Evolutionary conservation across 1,284 basidiomycete genomes (phyloP).

Genomic region (Leccinum ponderosum): DNA sequence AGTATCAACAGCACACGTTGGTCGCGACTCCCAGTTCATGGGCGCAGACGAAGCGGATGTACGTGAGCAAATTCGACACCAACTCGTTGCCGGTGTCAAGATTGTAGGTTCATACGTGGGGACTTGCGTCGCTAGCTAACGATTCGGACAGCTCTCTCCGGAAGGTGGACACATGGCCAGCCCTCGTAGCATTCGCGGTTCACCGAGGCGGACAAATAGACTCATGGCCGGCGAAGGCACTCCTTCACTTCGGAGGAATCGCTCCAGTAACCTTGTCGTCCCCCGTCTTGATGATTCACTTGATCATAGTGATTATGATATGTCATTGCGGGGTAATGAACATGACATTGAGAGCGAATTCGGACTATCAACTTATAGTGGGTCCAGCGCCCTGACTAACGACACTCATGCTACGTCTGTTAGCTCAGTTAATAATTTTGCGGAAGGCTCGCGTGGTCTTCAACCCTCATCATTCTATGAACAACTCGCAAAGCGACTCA

Average conservation of each 20-base stretch:
- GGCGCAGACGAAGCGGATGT: slow-evolving; percentile 89
- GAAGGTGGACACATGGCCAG: slow-evolving; percentile 57
- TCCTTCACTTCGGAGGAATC: slow-evolving; percentile 36
- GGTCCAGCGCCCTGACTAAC: slow-evolving; percentile 45
- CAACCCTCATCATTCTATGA: slow-evolving; percentile 56
- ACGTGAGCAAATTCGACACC: slow-evolving; percentile 81
- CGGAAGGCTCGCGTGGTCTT: slow-evolving; percentile 33
- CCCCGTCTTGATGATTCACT: slow-evolving; percentile 44
- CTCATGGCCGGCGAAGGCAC: slow-evolving; percentile 37
- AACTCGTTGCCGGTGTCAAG: slow-evolving; percentile 73
- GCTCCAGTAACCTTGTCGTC: slow-evolving; percentile 43
- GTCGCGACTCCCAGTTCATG: slow-evolving; percentile 81
- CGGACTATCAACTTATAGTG: slow-evolving; percentile 49
- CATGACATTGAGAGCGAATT: slow-evolving; percentile 60
- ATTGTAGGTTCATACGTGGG: slow-evolving; percentile 48
- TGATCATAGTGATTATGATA: slow-evolving; percentile 41
- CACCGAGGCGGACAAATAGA: slow-evolving; percentile 55
- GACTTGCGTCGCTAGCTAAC: slow-evolving; percentile 12
- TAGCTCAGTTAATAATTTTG: slow-evolving; percentile 44
- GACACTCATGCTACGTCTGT: slow-evolving; percentile 58
- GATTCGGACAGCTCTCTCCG: slow-evolving; percentile 45
- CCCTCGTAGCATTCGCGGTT: slow-evolving; percentile 65
- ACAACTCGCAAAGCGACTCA: slow-evolving; percentile 53
- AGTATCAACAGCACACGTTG: slow-evolving; percentile 48
- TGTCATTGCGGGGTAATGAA: slow-evolving; percentile 41